Conservation (phyloP, 805 yeast species). For the Metschnikowia rubicola region DNA sequence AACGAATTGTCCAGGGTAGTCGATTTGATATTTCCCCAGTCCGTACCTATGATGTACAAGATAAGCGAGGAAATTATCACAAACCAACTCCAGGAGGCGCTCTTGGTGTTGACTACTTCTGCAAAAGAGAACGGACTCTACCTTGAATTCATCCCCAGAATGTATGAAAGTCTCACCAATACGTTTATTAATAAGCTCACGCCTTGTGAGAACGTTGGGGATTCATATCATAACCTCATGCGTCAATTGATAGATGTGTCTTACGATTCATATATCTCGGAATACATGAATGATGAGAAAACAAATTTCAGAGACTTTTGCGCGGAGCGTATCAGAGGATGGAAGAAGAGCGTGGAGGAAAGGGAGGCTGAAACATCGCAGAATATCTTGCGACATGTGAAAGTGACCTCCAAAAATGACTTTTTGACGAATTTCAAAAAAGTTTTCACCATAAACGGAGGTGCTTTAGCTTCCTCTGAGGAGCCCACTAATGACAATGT, state of each 20-base stretch:
- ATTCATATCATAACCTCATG: slow-evolving; percentile 28
- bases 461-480: neutral
- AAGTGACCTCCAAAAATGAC: slow-evolving; percentile 50
- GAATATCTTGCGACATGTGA: slow-evolving; percentile 47
- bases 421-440: slow-evolving; percentile 62
- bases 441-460: slow-evolving; percentile 42
- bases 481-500: neutral
- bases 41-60: slow-evolving; percentile 45
- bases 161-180: slow-evolving; percentile 29
- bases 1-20: slow-evolving; percentile 37
- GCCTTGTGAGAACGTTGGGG: slow-evolving; percentile 37
- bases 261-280: slow-evolving; percentile 39
- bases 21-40: slow-evolving; percentile 42
- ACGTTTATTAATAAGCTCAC: slow-evolving; percentile 26
- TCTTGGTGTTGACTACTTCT: slow-evolving; percentile 25
- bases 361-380: slow-evolving; percentile 49
- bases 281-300: slow-evolving; percentile 38
- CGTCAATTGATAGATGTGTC: slow-evolving; percentile 40
- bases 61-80: slow-evolving; percentile 45
- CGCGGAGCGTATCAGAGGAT: slow-evolving; percentile 24
- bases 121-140: slow-evolving; percentile 30
- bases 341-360: slow-evolving; percentile 36
- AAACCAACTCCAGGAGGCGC: slow-evolving; percentile 35
- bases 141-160: slow-evolving; percentile 37
- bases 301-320: slow-evolving; percentile 25